Percentiles rank a stretch among this genome's conserved stretches.
phyloP scores from a whole-genome alignment of 768 basidiomycete genomes.

The Tricholoma flavovirens region DNA sequence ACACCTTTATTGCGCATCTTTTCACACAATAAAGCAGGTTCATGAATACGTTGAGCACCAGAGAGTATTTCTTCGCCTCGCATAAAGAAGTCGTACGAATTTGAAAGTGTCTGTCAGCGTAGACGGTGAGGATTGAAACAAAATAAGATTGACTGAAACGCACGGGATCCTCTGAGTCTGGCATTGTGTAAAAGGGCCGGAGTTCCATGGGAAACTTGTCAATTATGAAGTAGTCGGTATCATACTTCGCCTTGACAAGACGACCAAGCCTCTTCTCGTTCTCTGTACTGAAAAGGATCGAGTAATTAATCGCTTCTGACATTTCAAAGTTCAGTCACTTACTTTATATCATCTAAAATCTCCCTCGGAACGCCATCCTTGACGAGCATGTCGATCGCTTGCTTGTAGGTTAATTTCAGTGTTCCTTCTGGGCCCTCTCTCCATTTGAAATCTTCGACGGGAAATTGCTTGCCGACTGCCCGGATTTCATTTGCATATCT shows the following conservation, averaged over 20 bases:
- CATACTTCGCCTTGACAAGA: slow-evolving; percentile 87
- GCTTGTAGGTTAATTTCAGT: slow-evolving; percentile 74
- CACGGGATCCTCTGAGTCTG: slow-evolving; percentile 87
- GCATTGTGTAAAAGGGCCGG: slow-evolving; percentile 99
- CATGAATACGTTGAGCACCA: slow-evolving; percentile 97
- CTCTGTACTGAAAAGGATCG: slow-evolving; percentile 63
- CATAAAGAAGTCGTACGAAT: slow-evolving; percentile 99
- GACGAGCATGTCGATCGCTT: slow-evolving; percentile 83
- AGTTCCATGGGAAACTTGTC: slow-evolving; percentile 97
- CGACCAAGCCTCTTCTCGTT: slow-evolving; percentile 92
- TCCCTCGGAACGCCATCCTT: slow-evolving; percentile 81
- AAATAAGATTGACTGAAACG: slow-evolving; percentile 20
- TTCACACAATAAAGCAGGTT: slow-evolving; percentile 71
- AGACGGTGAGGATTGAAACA: slow-evolving; percentile 3
- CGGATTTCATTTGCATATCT: slow-evolving; percentile 81
- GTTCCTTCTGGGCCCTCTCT: slow-evolving; percentile 87
- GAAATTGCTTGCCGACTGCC: slow-evolving; percentile 78
- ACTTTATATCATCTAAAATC: slow-evolving; percentile 87
- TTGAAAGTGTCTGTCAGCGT: slow-evolving; percentile 68
- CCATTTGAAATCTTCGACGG: slow-evolving; percentile 95
- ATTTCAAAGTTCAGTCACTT: slow-evolving; percentile 18
- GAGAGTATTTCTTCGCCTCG: slow-evolving; percentile 98
- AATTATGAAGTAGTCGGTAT: slow-evolving; percentile 98
- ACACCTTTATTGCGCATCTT: slow-evolving; percentile 86
- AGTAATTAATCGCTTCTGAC: slow-evolving; percentile 9